Evolutionary conservation across 108 stramenopile species (phyloP).

Genomic region (Mediolabrus comicus): DNA sequence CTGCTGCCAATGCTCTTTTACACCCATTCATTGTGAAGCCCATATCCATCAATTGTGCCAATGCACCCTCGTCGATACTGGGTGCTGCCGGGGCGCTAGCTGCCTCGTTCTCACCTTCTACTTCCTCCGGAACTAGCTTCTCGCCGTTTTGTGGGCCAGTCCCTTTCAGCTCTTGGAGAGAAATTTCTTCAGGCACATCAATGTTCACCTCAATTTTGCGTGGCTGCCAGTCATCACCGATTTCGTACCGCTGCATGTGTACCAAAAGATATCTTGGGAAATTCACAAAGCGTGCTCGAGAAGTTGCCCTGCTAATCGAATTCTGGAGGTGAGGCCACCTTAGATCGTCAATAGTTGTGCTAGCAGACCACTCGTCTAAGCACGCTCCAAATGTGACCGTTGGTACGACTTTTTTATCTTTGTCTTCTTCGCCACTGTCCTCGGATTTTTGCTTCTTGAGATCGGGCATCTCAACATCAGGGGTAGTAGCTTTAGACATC

Average conservation of each 20-base stretch:
- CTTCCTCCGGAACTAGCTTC: constrained; percentile 77
- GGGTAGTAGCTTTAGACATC: constrained; percentile 74
- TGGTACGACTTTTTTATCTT: constrained; percentile 74
- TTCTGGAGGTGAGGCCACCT: constrained; percentile 77
- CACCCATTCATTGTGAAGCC: constrained; percentile 96
- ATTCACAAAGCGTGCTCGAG: constrained; percentile 69
- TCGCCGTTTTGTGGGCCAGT: constrained; percentile 87
- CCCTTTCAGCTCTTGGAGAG: constrained; percentile 67
- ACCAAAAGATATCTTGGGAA: constrained; percentile 95
- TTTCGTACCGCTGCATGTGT: constrained; percentile 91
- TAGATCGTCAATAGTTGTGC: constrained; percentile 67
- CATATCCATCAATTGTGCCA: constrained; percentile 95
- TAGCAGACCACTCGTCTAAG: constrained; percentile 79
- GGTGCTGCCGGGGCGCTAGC: constrained; percentile 33
- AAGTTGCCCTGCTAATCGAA: constrained; percentile 53
- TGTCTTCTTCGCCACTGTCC: constrained; percentile 43
- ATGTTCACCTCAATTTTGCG: constrained; percentile 94
- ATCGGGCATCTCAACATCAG: constrained; percentile 52
- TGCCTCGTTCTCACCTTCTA: constrained; percentile 24
- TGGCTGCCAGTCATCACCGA: constrained; percentile 92
- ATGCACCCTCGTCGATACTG: constrained; percentile 73
- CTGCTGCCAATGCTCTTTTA: constrained; percentile 88
- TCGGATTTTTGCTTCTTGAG: constrained; percentile 59
- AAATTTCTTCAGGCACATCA: constrained; percentile 89
- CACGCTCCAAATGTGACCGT: constrained; percentile 83